Evolutionary conservation across 345 rosid species (phyloP), one percentile per base, ranked within the genome.

Genomic region (Chamaenerion angustifolium): DNA sequence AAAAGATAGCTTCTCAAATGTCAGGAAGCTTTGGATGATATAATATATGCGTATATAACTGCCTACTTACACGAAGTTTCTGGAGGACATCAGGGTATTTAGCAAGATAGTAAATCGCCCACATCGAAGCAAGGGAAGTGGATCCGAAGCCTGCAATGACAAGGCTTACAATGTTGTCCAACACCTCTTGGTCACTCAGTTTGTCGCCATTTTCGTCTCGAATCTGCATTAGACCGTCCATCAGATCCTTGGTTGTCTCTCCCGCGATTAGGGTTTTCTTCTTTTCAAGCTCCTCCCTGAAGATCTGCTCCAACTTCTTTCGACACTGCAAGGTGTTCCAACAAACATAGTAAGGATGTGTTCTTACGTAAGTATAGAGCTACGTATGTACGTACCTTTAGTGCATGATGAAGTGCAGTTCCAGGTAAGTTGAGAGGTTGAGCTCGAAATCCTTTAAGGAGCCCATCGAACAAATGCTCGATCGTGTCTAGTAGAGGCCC

Each of bases 101-200:
- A 54, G 65, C 71, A 31, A 73, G 71, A 43, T 57, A 64, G 57
- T 71, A 64, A 40, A 74, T 31, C 13, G 71, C 69, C 76, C 83
- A 74, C 67, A 56, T 69, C 1, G 67, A 58, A 2, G 68, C 56
- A 12, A 68, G 40, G 1, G 75, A 0, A 13, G 63, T 69, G 35
- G 73, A 45, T 47, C 59, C 70, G 37, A 56, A 71, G 1, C 75
- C 73, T 5, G n/a, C 76, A 18, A 67, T 0, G 16, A 71, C 59
- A n/a, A 74, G 51, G 59, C 19, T 45, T 8, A 64, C 57, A 11
- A 71, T 71, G 64, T 69, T 69, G 44, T 69, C 79, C 1, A 68
- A 1, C 46, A 68, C 71, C 56, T 77, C 73, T 42, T 62, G 48
- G 18, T 74, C 73, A 16, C 67, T 71, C 50, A 71, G 52, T 18